Conservation (phyloP, 106 monocot genomes). For the Dendrobium nobile region DNA sequence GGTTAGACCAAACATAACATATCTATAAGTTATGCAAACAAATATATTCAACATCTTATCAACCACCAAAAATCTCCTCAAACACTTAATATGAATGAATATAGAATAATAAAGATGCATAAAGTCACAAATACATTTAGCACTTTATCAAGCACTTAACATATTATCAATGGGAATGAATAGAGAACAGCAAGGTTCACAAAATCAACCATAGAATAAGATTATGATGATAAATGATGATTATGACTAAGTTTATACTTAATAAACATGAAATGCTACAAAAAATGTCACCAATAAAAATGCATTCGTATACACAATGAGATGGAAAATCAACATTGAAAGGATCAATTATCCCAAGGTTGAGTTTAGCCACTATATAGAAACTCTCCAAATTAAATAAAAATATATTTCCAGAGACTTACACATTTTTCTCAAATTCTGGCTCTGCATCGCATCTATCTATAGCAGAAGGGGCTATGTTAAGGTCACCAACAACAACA, state of each 20-base stretch:
- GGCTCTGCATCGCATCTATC: slow-evolving; percentile 85
- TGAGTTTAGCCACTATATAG: not conserved
- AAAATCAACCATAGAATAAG: not conserved
- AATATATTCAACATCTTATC: not conserved
- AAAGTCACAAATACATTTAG: not conserved
- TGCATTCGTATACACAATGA: not conserved
- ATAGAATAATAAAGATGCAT: not conserved
- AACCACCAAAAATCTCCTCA: not conserved
- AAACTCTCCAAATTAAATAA: not conserved
- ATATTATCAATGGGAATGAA: not conserved
- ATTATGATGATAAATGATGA: not conserved
- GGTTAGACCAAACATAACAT: not conserved
- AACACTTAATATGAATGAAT: not conserved
- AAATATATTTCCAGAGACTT: slow-evolving; percentile 17
- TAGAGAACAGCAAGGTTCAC: not conserved
- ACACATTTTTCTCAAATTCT: slow-evolving; percentile 83
- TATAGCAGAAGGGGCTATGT: slow-evolving; percentile 88
- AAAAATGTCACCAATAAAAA: not conserved
- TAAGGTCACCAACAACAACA: slow-evolving; percentile 91
- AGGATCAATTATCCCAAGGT: not conserved
- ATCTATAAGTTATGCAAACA: slow-evolving; percentile 1
- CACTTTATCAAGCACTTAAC: not conserved
- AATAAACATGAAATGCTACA: not conserved
- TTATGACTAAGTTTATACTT: not conserved
- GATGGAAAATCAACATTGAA: not conserved